phyloP scores from a whole-genome alignment of 2,329 filamentous ascomycete species.

The Keithomyces neogunnii region DNA sequence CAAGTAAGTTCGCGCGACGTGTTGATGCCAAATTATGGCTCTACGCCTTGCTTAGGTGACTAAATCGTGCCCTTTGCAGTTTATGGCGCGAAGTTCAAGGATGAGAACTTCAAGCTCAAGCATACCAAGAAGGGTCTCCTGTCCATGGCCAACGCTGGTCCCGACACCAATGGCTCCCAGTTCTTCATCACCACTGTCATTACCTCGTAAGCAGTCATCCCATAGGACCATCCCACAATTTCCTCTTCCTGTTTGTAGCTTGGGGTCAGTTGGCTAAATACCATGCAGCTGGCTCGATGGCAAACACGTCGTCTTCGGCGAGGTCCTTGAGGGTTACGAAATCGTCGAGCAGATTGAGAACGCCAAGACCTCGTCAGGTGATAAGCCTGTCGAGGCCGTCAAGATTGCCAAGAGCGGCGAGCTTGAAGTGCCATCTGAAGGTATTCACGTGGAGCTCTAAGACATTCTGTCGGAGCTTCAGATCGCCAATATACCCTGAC shows the following conservation, averaged over 20 bases:
- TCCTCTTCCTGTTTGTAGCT: no score
- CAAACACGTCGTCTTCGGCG: slow-evolving; percentile 79
- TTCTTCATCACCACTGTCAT: slow-evolving; percentile 86
- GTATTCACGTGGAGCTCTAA: slow-evolving; percentile 86
- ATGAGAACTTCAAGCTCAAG: slow-evolving; percentile 95
- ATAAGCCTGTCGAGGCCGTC: slow-evolving; percentile 61
- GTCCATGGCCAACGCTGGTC: slow-evolving; percentile 79
- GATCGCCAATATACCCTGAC: slow-evolving; percentile 6
- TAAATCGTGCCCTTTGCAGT: slow-evolving; percentile 35
- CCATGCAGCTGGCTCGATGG: slow-evolving; percentile 66
- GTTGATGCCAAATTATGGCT: background rate
- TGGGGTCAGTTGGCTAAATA: no score
- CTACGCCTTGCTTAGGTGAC: slow-evolving; percentile 8
- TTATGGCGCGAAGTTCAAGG: slow-evolving; percentile 74
- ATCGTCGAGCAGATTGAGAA: slow-evolving; percentile 73
- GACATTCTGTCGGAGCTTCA: slow-evolving; percentile 17
- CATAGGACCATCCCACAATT: no score
- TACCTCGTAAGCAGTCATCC: slow-evolving; percentile 49
- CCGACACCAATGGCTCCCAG: slow-evolving; percentile 81
- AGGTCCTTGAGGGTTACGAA: slow-evolving; percentile 80
- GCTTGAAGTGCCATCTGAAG: slow-evolving; percentile 76
- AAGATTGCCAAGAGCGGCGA: slow-evolving; percentile 81
- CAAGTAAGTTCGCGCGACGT: slow-evolving; percentile 45
- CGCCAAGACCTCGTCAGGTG: slow-evolving; percentile 52
- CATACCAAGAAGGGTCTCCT: slow-evolving; percentile 78